Base-by-base conservation (phyloP, 2,329 filamentous ascomycete genomes). In the Aspergillus pseudoglaucus region DNA sequence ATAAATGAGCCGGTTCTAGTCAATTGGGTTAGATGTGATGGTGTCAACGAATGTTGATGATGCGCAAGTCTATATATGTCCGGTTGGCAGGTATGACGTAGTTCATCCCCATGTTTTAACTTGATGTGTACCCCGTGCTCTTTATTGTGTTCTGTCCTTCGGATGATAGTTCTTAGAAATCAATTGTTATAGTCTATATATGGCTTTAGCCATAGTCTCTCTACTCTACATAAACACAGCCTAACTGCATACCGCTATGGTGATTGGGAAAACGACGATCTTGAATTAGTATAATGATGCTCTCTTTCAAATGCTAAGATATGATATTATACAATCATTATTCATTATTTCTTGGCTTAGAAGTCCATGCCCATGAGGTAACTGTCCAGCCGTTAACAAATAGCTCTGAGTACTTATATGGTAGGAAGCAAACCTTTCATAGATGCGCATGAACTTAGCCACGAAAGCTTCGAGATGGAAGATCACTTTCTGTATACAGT, bases 401-500 rank as follows among this genome's bases (percentile, higher is more conserved):
- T 54, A 44, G 54, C 49, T 39, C 27, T 18, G 17, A 30, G 15
- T 12, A n/a, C 5, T 3, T 9, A 10, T 4, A 8, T 32, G 1
- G 33, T 9, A 22, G 43, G n/a, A 12, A 23, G 65, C 74, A 54
- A 83, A 94, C 83, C 90, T 91, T 75, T 98, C 93, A 54, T 91
- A 81, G 57, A 97, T 82, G 59, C 91, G 82, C 91, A 98, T 97
- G 67, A 97, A 95, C 74, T 96, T 97, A 49, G 91, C 91, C 49
- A 98, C 93, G 70, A 98, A 98, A 3, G 93, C 93, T 71, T 98
- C 94, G 3, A 98, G 75, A 64, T 98, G 94, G 70, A 98, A 98
- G 53, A 98, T 97, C 49, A 95, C 87, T 77, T 98, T 98, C 69
- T 76, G 50, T 48, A 55, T 14, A 44, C 17, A 0, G 17, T 15